These are phyloP conservation scores for Epichloe brachyelytri DNA, from an alignment of 2,329 filamentous ascomycete species.

Conservation along the genomic window DNA sequence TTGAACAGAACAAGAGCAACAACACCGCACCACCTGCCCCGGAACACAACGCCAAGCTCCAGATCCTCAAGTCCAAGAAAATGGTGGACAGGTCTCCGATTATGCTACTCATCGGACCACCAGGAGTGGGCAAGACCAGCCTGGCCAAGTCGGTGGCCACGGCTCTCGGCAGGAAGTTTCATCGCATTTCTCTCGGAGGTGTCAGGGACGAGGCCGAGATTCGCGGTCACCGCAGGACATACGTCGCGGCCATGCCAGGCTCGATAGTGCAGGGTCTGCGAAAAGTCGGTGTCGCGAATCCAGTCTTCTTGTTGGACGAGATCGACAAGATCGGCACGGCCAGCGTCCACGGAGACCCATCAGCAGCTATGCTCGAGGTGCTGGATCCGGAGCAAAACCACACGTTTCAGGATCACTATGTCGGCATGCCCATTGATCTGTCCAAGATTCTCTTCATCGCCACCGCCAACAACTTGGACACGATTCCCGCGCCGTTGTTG, in stretches of 20 bases:
- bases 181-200: slow-evolving; percentile 90
- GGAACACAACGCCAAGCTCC: slow-evolving; percentile 46
- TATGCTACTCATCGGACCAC: slow-evolving; percentile 80
- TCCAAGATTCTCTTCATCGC: slow-evolving; percentile 97
- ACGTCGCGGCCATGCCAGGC: slow-evolving; percentile 98
- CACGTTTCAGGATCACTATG: slow-evolving; percentile 88
- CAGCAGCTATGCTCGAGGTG: slow-evolving; percentile 94
- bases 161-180: slow-evolving; percentile 87
- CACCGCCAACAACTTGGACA: slow-evolving; percentile 88
- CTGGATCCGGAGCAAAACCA: slow-evolving; percentile 95
- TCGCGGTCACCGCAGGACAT: slow-evolving; percentile 83
- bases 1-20: neutral
- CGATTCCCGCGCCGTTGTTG: slow-evolving; percentile 83
- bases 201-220: slow-evolving; percentile 97
- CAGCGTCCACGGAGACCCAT: slow-evolving; percentile 90
- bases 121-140: slow-evolving; percentile 92
- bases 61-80: slow-evolving; percentile 65
- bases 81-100: slow-evolving; percentile 95
- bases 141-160: slow-evolving; percentile 86
- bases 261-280: slow-evolving; percentile 86
- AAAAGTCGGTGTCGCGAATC: slow-evolving; percentile 91
- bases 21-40: slow-evolving; percentile 8
- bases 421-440: slow-evolving; percentile 88
- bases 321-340: slow-evolving; percentile 92
- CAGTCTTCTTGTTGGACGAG: slow-evolving; percentile 90